phyloP scores from a whole-genome alignment of 2,329 filamentous ascomycete genomes.

The Ambrosiella xylebori region DNA sequence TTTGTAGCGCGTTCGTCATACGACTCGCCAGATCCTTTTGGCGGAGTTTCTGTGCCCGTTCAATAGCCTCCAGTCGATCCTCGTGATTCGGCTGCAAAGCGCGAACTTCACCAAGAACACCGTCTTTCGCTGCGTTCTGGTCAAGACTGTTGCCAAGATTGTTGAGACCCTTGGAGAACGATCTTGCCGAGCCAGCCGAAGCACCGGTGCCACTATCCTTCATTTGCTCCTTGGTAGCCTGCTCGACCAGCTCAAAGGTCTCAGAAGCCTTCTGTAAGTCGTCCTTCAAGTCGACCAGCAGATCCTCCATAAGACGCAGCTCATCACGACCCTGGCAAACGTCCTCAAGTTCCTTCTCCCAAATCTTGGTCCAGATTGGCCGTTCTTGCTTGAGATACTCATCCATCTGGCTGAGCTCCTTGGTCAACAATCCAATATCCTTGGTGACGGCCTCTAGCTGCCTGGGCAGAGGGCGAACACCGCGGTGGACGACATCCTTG shows the following conservation, averaged over 20 bases:
- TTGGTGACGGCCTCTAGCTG: slow-evolving; percentile 81
- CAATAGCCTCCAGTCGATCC: slow-evolving; percentile 80
- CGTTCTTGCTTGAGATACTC: slow-evolving; percentile 85
- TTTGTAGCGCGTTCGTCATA: slow-evolving; percentile 58
- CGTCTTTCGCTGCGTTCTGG: slow-evolving; percentile 72
- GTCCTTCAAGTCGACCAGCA: slow-evolving; percentile 79
- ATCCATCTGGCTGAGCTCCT: slow-evolving; percentile 86
- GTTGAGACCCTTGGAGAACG: slow-evolving; percentile 37
- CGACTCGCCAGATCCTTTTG: slow-evolving; percentile 75
- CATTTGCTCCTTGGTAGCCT: slow-evolving; percentile 96
- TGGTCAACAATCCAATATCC: slow-evolving; percentile 64
- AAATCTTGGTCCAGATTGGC: slow-evolving; percentile 96
- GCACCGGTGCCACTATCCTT: slow-evolving; percentile 46
- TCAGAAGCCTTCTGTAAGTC: slow-evolving; percentile 88
- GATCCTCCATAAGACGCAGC: slow-evolving; percentile 88
- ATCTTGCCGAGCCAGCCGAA: slow-evolving; percentile 33
- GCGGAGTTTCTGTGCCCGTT: slow-evolving; percentile 82
- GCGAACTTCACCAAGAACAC: slow-evolving; percentile 78
- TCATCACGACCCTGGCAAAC: slow-evolving; percentile 93
- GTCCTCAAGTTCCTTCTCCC: slow-evolving; percentile 92
- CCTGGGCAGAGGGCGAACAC: slow-evolving; percentile 75
- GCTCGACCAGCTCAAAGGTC: slow-evolving; percentile 87
- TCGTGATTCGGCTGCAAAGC: slow-evolving; percentile 92
- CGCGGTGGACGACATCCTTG: slow-evolving; percentile 87
- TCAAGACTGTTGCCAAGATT: slow-evolving; percentile 42